Base-by-base conservation (phyloP, 2,329 filamentous ascomycete genomes). In the Simplicillium aogashimaense region DNA sequence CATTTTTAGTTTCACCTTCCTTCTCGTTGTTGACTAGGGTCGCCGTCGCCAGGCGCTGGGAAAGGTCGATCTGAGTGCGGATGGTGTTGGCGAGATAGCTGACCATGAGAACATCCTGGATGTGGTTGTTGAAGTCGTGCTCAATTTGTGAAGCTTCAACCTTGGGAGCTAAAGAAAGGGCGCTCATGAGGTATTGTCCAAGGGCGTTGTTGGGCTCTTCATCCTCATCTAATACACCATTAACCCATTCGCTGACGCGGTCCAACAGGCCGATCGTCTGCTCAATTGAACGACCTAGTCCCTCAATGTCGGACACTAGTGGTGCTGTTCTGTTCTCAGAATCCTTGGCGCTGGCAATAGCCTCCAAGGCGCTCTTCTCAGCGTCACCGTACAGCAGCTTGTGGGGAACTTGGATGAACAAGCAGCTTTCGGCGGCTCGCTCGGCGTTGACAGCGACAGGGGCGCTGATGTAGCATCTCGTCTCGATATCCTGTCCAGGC, bases 51-150 rank as follows among this genome's bases (percentile, higher is more conserved):
- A 98, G 72, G 48, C 90, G 80, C 75, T 97, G 94, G 49, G 89
- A 94, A 44, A 98, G 80, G 58, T 97, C 92, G 70, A 98, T 95
- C 72, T 98, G 92, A 52, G 90, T 97, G 64, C 90, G 87, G 67
- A 97, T 95, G 50, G 88, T 95, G 75, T 97, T 98, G 62, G 92
- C 88, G 49, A 98, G 77, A 72, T 98, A 98, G 51, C 88, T 94
- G 54, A 98, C 89, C 64, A 97, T 89, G 50, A 98, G 81, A 45
- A 98, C 89, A 63, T 98, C 92, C 71, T 98, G 92, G 65, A 98
- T 88, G 70, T 98, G 92, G 73, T 94, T 95, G 79, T 98, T 98
- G 78, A 98, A 98, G 72, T 97, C 89, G 60, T 83, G 77, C 74
- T 98, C 92, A 58, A 98, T 89, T 61, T 94, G 84, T 46, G 80